Evolutionary conservation across 192 early-diverging fungal genomes (phyloP), one percentile per base, ranked within the genome.

Genomic region (Podila epigama): DNA sequence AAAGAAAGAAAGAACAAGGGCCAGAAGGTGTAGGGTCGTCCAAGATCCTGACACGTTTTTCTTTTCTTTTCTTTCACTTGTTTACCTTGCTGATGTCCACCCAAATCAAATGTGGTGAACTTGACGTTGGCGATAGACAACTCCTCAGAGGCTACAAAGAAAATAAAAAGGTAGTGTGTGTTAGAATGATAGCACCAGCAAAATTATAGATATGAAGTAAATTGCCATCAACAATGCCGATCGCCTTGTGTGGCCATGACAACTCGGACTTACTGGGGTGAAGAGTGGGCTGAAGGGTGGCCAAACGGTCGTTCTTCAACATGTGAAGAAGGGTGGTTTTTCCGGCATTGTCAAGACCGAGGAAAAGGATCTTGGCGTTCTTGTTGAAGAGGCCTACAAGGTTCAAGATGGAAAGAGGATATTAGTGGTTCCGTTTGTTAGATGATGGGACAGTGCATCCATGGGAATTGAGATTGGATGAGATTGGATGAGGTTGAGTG

Each of bases 271-370:
- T 89, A 96, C 95, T 99, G 60, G 97, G 97, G 81, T 99, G 96
- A 82, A 96, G 89, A 39, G 97, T 99, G 31, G 97, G 97, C 75
- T 94, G 90, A 36, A 97, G 87, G 52, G 92, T 92, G 35, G 95
- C 95, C 78, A 99, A 81, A 69, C 97, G 93, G 82, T 97, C 96
- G 82, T 96, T 99, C 89, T 99, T 99, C 72, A 99, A 88, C 94
- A 99, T 97, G 86, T 99, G 97, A 57, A 99, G 88, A 20, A 99
- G 87, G 52, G 97, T 99, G 4, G 97, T 99, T 86, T 99, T 99
- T 61, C 95, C 95, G 60, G 95, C 95, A 85, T 97, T 97, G 83
- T 99, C 97, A 50, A 99, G 89, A 60, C 97, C 97, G 55, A 99
- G 89, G 86, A 99, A 99, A 54, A 99, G 86, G 73, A 99, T 95